These are phyloP conservation scores for Barnettozyma populi DNA, from an alignment of 805 yeast genomes.

Conservation along the genomic window DNA sequence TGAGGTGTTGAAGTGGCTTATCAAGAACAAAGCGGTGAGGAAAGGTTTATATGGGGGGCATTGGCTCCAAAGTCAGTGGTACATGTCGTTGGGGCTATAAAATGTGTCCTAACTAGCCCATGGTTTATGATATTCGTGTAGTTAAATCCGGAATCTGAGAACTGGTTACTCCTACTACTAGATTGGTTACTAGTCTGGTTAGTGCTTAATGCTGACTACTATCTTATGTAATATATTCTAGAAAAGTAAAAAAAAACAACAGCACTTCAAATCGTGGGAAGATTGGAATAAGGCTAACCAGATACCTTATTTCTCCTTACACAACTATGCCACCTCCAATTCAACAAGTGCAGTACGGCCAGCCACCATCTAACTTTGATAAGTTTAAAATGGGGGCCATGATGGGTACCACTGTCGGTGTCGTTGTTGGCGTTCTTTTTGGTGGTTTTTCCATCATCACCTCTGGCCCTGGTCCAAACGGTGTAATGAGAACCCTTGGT, in stretches of 20 bases:
- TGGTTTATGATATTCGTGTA: no score
- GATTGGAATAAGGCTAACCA: neutral
- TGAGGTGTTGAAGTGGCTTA: constrained; percentile 41
- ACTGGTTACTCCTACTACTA: no score
- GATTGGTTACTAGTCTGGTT: no score
- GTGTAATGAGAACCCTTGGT: constrained; percentile 93
- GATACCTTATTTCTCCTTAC: neutral
- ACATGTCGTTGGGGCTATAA: constrained; percentile 30
- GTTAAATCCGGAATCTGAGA: neutral
- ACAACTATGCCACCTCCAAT: constrained; percentile 40
- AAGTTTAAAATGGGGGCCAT: constrained; percentile 97
- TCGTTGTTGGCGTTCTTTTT: constrained; percentile 89
- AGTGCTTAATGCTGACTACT: neutral
- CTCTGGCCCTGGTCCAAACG: constrained; percentile 97
- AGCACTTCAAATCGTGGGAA: neutral
- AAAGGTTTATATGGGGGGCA: constrained; percentile 34
- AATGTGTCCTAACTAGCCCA: no score
- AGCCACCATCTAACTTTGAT: constrained; percentile 83
- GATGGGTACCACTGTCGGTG: constrained; percentile 86
- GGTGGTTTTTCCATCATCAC: constrained; percentile 90
- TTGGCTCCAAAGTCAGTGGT: constrained; percentile 45
- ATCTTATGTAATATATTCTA: neutral
- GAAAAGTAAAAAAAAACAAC: no score
- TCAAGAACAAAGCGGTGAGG: constrained; percentile 32
- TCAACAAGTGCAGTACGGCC: constrained; percentile 54